Evolutionary conservation across 2,329 filamentous ascomycete species (phyloP), one percentile per base, ranked within the genome.

Genomic region (Aureobasidium vineae): DNA sequence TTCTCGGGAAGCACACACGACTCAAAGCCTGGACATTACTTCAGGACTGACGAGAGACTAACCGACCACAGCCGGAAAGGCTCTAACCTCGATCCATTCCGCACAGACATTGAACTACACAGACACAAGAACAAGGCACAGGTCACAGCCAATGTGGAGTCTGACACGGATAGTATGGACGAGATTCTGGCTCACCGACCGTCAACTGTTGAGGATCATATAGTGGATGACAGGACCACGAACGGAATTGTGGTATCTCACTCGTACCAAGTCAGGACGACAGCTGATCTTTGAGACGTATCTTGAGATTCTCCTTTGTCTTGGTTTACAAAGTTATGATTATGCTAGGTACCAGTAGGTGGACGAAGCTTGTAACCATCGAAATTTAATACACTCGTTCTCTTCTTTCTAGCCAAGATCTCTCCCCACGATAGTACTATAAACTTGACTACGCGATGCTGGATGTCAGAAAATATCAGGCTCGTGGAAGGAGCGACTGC

Each of bases 61-160:
- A 50, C 53, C 8, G 45, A 52, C 23, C 41, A 60, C 3, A 66
- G 47, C 15, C 52, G 43, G 13, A 60, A 40, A 33, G 31, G 31
- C 21, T 66, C 64, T 13, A 33, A 36, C 6, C 23, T 59, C 4
- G 64, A 43, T 21, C 50, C 61, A 5, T 64, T 45, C 6, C 33
- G 38, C n/a, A 19, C n/a, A 6, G 49, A 64, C n/a, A 41, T 65
- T 28, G 61, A 65, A 15, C 1, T 65, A 19, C 19, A 38, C 36
- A 52, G 33, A 33, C 49, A 52, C 19, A 66, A 66, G 43, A 59
- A 60, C 23, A 16, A 26, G 53, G 53, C 64, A 16, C 64, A 59
- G 21, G 23, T 66, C 6, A 66, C 53, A 19, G 64, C 54, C 31
- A 60, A 60, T n/a, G 53, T 60, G 21, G 64, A 66, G 28, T 60